phyloP scores from a whole-genome alignment of 305 asterid species.

The Solanum hybrid region DNA sequence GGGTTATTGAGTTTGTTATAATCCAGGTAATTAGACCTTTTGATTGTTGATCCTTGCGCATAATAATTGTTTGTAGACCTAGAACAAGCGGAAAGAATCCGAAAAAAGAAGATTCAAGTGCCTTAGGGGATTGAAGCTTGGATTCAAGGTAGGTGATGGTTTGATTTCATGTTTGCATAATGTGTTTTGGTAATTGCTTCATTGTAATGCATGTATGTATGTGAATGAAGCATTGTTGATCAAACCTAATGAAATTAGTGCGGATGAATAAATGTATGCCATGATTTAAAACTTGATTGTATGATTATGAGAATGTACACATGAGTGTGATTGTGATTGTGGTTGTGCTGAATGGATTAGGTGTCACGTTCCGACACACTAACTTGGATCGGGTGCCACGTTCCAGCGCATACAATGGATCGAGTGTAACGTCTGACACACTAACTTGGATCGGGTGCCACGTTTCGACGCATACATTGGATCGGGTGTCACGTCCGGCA shows the following conservation, averaged over 20 bases:
- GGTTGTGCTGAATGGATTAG: background rate
- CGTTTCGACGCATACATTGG: background rate
- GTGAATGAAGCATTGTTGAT: background rate
- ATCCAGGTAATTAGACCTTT: background rate
- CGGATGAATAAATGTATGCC: background rate
- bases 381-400: background rate
- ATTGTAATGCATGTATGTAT: background rate
- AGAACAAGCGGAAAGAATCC: background rate
- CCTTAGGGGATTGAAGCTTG: background rate
- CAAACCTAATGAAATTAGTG: background rate
- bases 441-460: background rate
- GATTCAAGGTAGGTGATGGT: background rate
- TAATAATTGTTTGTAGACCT: background rate
- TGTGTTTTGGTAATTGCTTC: background rate
- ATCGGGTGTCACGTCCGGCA: background rate
- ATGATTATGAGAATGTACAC: background rate
- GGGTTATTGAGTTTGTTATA: background rate
- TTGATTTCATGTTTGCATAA: background rate
- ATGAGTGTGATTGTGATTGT: background rate
- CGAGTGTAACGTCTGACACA: background rate
- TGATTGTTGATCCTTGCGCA: background rate
- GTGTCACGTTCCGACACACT: background rate
- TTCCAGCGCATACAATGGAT: background rate
- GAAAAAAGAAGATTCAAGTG: background rate
- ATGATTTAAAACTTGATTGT: background rate